Conservation (phyloP, 495 filamentous ascomycete genomes). For the Beverwykella pulmonaria region DNA sequence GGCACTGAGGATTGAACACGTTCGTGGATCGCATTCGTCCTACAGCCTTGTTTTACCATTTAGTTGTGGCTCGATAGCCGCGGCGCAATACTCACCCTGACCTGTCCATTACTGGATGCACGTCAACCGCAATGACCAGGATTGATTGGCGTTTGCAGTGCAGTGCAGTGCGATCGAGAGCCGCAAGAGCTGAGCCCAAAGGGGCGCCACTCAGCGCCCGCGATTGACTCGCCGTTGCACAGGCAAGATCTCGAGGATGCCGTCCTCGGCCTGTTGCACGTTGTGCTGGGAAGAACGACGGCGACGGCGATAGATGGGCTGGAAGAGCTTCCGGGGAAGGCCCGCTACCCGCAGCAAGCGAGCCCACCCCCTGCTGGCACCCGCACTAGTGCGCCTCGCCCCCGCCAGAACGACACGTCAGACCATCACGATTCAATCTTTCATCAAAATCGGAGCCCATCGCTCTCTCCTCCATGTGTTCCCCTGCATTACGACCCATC, state of each 20-base stretch:
- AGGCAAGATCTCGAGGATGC: background rate
- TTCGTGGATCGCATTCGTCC: constrained; percentile 27
- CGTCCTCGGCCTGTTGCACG: constrained; percentile 1
- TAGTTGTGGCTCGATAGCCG: constrained; percentile 31
- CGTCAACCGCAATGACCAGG: constrained; percentile 18
- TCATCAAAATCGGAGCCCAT: background rate
- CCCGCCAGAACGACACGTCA: constrained; percentile 19
- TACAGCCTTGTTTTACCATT: constrained; percentile 15
- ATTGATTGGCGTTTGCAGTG: background rate
- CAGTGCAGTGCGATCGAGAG: no score
- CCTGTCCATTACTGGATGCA: constrained; percentile 22
- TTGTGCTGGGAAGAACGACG: constrained; percentile 6
- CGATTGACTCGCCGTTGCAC: background rate
- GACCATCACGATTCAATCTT: constrained; percentile 8
- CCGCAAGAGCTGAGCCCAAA: background rate
- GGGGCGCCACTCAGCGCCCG: background rate
- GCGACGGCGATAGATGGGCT: background rate
- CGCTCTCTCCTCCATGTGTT: constrained; percentile 5
- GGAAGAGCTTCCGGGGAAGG: background rate
- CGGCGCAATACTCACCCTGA: constrained; percentile 4
- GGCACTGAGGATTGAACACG: constrained; percentile 31
- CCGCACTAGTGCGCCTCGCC: no score
- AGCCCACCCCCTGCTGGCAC: no score
- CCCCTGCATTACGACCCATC: constrained; percentile 34
- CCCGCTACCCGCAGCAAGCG: background rate